Percentiles rank a stretch among this genome's conserved stretches.
phyloP scores from a whole-genome alignment of 768 basidiomycete genomes.

The Lanmaoa pseudosensibilis region DNA sequence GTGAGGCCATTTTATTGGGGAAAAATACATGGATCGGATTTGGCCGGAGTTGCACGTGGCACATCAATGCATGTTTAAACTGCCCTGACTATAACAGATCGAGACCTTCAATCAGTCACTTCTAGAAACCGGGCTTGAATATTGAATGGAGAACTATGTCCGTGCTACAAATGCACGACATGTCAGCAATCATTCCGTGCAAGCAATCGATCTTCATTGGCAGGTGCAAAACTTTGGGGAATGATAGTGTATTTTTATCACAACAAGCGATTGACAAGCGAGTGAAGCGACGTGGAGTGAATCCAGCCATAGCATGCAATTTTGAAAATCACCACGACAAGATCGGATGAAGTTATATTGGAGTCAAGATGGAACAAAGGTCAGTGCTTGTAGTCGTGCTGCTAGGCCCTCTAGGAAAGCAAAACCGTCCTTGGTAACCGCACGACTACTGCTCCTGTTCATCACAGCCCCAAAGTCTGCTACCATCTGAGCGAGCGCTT shows the following conservation, averaged over 20 bases:
- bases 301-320: neutral
- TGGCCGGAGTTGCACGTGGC: slow-evolving; percentile 31
- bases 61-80: neutral
- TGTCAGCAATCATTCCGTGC: neutral
- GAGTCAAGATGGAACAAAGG: neutral
- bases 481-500: slow-evolving; percentile 61
- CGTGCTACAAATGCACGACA: too few species aligned
- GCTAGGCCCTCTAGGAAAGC: slow-evolving; percentile 65
- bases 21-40: slow-evolving; percentile 19
- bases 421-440: slow-evolving; percentile 77
- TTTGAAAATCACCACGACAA: neutral
- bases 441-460: slow-evolving; percentile 65
- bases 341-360: neutral
- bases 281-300: too few species aligned
- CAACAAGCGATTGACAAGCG: neutral
- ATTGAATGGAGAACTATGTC: neutral
- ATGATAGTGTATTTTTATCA: neutral
- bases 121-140: too few species aligned
- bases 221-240: slow-evolving; percentile 3
- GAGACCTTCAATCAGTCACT: too few species aligned
- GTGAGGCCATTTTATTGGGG: slow-evolving; percentile 30
- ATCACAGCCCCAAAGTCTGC: slow-evolving; percentile 70
- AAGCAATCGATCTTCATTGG: neutral
- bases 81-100: neutral
- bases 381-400: slow-evolving; percentile 43